Evolutionary conservation across 495 filamentous ascomycete genomes (phyloP), one percentile per base, ranked within the genome.

Genomic region (Neurospora sp.): DNA sequence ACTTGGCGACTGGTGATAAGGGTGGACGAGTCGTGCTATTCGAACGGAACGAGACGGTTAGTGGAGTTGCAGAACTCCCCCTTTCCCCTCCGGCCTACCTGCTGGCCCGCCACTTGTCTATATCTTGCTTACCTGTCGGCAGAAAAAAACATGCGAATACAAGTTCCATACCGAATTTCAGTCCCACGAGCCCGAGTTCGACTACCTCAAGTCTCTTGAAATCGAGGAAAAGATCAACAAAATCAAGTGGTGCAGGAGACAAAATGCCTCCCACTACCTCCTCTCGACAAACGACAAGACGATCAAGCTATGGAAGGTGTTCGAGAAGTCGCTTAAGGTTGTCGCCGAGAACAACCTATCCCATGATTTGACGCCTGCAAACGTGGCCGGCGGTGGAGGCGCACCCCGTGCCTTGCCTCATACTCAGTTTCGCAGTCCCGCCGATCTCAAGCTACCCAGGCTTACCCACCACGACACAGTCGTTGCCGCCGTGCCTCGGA

Each of bases 201-300:
- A 99, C 81, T 99, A 99, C 82, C 89, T 99, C 72, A 99, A 99
- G 85, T 99, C 96, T 27, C 88, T 99, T 73, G 96, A 99, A 85
- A 99, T 99, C 77, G 96, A 99, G 88, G 96, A 99, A 85, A 99
- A 99, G 86, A 99, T 99, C 88, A 99, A 99, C 88, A 99, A 99
- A 87, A 99, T 99, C 83, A 99, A 98, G 85, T 99, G 96, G 96
- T 99, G 96, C 82, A 90, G 92, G 78, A 90, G 96, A 83, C 94
- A 97, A 82, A 99, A 99, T 87, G 92, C 96, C 74, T 97, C 96
- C 42, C 96, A 99, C 84, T 99, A 97, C 83, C 90, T 99, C 37
- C 90, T 99, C 62, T 98, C 96, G 12, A 99, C 96, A 72, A 99
- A 99, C 81, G 96, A 99, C 86, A 99, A 99, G 85, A 99, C 96